Conservation (phyloP, 805 yeast genomes). For the Candida wancherniae region DNA sequence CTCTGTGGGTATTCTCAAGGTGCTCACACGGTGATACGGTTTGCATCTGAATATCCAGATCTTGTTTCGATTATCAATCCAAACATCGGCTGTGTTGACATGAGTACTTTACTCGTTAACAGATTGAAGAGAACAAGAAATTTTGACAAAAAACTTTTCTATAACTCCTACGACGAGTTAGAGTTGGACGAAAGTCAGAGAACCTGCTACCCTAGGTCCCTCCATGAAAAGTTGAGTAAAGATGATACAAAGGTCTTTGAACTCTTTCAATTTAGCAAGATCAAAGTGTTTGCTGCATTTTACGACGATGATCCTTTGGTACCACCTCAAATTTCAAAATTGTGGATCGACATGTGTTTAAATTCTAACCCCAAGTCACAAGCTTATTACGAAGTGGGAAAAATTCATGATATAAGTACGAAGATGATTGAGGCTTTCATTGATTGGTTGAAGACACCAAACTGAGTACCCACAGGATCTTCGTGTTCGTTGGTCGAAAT, state of each 20-base stretch:
- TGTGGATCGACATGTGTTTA: constrained; percentile 29
- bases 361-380: constrained; percentile 22
- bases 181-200: constrained; percentile 24
- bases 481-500: too few relatives aligned
- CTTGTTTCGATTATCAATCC: constrained; percentile 42
- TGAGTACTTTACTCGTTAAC: constrained; percentile 40
- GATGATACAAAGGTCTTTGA: constrained; percentile 32
- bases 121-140: constrained; percentile 27
- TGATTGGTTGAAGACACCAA: constrained; percentile 34
- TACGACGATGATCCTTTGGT: constrained; percentile 35
- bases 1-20: constrained; percentile 53
- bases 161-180: constrained; percentile 31
- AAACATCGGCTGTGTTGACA: constrained; percentile 46
- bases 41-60: constrained; percentile 35
- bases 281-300: constrained; percentile 34
- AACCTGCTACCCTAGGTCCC: constrained; percentile 27
- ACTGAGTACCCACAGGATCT: too few relatives aligned
- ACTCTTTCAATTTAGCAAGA: constrained; percentile 25
- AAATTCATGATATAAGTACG: constrained; percentile 31
- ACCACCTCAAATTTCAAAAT: constrained; percentile 27
- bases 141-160: constrained; percentile 29
- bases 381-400: constrained; percentile 26
- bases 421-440: constrained; percentile 32
- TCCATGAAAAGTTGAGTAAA: constrained; percentile 26
- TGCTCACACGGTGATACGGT: constrained; percentile 51